Conservation (phyloP, 495 filamentous ascomycete species). For the Xylaria intraflava region DNA sequence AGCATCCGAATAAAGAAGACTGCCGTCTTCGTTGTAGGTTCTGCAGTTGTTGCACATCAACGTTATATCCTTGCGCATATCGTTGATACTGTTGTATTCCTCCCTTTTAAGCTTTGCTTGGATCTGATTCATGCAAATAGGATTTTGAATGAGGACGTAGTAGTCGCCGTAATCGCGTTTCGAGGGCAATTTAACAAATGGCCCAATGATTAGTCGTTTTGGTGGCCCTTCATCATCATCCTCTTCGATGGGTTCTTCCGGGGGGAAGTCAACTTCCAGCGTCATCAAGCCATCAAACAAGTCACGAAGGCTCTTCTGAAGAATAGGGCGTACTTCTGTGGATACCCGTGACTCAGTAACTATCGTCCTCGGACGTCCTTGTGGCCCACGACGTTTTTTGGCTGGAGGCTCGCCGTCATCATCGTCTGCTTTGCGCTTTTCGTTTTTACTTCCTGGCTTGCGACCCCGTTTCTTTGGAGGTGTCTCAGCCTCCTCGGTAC, state of each 20-base stretch:
- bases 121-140: slow-evolving; percentile 91
- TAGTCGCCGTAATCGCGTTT: slow-evolving; percentile 86
- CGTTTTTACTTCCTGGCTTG: slow-evolving; percentile 60
- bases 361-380: slow-evolving; percentile 56
- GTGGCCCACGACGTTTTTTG: slow-evolving; percentile 64
- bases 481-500: slow-evolving; percentile 61
- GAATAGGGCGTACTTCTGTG: slow-evolving; percentile 48
- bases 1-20: slow-evolving; percentile 84
- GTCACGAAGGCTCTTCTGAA: slow-evolving; percentile 68
- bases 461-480: slow-evolving; percentile 67
- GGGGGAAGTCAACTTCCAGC: slow-evolving; percentile 58
- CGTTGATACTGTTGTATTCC: slow-evolving; percentile 73
- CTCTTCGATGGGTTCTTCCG: slow-evolving; percentile 52
- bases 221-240: slow-evolving; percentile 37
- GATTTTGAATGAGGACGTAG: slow-evolving; percentile 82
- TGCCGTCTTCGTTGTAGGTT: slow-evolving; percentile 93
- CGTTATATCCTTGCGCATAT: slow-evolving; percentile 75
- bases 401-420: slow-evolving; percentile 75
- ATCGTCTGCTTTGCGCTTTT: slow-evolving; percentile 83
- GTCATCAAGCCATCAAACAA: slow-evolving; percentile 74
- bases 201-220: slow-evolving; percentile 79
- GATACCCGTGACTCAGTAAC: slow-evolving; percentile 28
- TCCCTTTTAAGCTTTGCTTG: slow-evolving; percentile 88
- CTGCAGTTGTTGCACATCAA: slow-evolving; percentile 83
- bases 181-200: slow-evolving; percentile 87